These are phyloP conservation scores for Wickerhamiella musiphila DNA, from an alignment of 805 yeast genomes.

Conservation along the genomic window DNA sequence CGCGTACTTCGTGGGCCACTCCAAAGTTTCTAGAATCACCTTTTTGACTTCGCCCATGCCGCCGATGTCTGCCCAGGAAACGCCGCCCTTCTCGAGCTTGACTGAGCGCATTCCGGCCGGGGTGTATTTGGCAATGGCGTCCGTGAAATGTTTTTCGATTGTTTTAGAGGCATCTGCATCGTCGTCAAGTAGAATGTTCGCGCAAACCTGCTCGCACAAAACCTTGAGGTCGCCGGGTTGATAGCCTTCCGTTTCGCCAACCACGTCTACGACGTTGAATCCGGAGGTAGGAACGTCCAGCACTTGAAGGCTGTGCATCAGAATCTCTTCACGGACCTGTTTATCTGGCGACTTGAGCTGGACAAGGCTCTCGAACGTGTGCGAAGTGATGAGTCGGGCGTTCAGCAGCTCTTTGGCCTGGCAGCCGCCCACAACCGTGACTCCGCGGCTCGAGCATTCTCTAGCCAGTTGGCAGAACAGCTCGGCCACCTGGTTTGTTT, in stretches of 20 bases:
- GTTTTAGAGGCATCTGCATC: no score
- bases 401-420: slow-evolving; percentile 50
- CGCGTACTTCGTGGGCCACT: slow-evolving; percentile 94
- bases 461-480: slow-evolving; percentile 32
- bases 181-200: slow-evolving; percentile 6
- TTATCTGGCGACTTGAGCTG: slow-evolving; percentile 56
- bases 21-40: slow-evolving; percentile 67
- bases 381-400: slow-evolving; percentile 42
- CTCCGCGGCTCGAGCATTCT: slow-evolving; percentile 26
- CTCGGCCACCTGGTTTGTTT: slow-evolving; percentile 50
- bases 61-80: slow-evolving; percentile 78
- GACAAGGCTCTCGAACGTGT: slow-evolving; percentile 46
- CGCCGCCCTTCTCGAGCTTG: slow-evolving; percentile 58
- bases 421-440: slow-evolving; percentile 46
- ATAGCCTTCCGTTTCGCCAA: slow-evolving; percentile 71
- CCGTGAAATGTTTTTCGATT: not conserved
- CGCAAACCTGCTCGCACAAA: slow-evolving; percentile 40
- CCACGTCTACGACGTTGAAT: slow-evolving; percentile 33
- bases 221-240: slow-evolving; percentile 66
- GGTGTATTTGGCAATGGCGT: slow-evolving; percentile 46
- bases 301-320: slow-evolving; percentile 23
- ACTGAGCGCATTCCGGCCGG: slow-evolving; percentile 80
- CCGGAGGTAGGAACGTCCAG: not conserved
- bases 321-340: slow-evolving; percentile 32
- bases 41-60: slow-evolving; percentile 66